Evolutionary conservation across 2,329 filamentous ascomycete species (phyloP).

Genomic region (Elsinoe necatrix): DNA sequence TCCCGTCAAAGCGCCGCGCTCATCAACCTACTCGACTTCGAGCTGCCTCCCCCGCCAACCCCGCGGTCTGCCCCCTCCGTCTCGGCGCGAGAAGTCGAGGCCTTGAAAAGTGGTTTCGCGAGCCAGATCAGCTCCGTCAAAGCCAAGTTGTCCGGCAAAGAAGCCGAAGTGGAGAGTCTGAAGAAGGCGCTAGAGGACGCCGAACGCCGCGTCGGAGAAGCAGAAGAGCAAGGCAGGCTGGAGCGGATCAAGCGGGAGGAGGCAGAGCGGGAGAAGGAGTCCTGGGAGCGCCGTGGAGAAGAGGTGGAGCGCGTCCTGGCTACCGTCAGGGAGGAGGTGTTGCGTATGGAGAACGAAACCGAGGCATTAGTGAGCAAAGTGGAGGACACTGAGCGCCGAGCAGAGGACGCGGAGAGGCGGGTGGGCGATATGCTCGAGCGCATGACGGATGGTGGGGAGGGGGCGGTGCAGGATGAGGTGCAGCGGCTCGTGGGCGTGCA

Average conservation of each 20-base stretch:
- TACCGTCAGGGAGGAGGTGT: slow-evolving; percentile 73
- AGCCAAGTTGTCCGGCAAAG: slow-evolving; percentile 82
- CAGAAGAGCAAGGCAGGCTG: slow-evolving; percentile 73
- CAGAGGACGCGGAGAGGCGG: slow-evolving; percentile 55
- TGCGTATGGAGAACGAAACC: slow-evolving; percentile 67
- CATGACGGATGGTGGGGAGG: slow-evolving; percentile 48
- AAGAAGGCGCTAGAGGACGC: slow-evolving; percentile 84
- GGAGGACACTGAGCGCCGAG: slow-evolving; percentile 66
- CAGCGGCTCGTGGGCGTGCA: slow-evolving; percentile 48
- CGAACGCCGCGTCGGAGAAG: slow-evolving; percentile 82
- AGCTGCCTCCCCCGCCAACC: slow-evolving; percentile 87
- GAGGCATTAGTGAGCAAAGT: slow-evolving; percentile 69
- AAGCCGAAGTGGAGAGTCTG: slow-evolving; percentile 80
- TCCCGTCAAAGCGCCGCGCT: slow-evolving; percentile 32
- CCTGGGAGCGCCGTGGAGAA: slow-evolving; percentile 74
- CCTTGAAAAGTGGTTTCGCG: slow-evolving; percentile 79
- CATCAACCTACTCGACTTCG: slow-evolving; percentile 74
- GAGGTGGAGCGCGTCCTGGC: slow-evolving; percentile 79
- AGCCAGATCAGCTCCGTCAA: slow-evolving; percentile 93
- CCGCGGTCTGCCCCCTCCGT: slow-evolving; percentile 85
- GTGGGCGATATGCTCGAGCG: slow-evolving; percentile 51
- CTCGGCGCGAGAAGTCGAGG: slow-evolving; percentile 85
- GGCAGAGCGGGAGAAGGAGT: slow-evolving; percentile 63
- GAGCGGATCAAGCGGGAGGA: slow-evolving; percentile 63
- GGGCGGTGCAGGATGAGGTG: slow-evolving; percentile 37